Evolutionary conservation across 2,329 filamentous ascomycete genomes (phyloP).

Genomic region (Lasiodiplodia hormozganensis): DNA sequence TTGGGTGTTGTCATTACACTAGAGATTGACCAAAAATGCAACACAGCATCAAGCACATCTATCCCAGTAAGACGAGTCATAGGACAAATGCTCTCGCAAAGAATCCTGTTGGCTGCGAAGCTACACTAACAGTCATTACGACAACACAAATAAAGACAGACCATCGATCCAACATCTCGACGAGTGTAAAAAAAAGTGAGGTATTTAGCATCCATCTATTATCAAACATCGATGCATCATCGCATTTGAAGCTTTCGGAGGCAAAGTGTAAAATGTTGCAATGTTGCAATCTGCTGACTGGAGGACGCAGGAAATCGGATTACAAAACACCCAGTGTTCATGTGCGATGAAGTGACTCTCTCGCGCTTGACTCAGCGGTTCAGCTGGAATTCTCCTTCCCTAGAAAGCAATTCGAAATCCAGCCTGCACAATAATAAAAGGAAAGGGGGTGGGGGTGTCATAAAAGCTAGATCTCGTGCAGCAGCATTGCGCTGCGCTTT

Average conservation of each 20-base stretch:
- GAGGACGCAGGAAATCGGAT: too few relatives aligned
- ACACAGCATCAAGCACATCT: not conserved
- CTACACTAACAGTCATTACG: not conserved
- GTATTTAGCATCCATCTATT: too few relatives aligned
- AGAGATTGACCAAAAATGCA: not conserved
- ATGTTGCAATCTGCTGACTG: too few relatives aligned
- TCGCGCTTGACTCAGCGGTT: too few relatives aligned
- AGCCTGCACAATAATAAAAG: not conserved
- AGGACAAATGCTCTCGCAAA: not conserved
- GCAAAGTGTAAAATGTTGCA: too few relatives aligned
- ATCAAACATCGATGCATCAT: too few relatives aligned
- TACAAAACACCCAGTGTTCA: too few relatives aligned
- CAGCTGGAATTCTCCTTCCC: too few relatives aligned
- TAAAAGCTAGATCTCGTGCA: conserved; percentile 9
- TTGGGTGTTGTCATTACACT: not conserved
- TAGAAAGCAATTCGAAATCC: not conserved
- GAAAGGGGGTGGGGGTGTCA: not conserved
- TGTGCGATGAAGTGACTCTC: too few relatives aligned
- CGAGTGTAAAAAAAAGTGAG: too few relatives aligned
- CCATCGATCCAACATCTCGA: not conserved
- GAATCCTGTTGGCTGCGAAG: not conserved
- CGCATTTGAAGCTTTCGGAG: too few relatives aligned
- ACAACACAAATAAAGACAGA: not conserved
- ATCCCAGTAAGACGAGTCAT: not conserved
- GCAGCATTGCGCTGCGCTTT: not conserved